Evolutionary conservation across 2,329 filamentous ascomycete species (phyloP).

Genomic region (Aspergillus sp.): DNA sequence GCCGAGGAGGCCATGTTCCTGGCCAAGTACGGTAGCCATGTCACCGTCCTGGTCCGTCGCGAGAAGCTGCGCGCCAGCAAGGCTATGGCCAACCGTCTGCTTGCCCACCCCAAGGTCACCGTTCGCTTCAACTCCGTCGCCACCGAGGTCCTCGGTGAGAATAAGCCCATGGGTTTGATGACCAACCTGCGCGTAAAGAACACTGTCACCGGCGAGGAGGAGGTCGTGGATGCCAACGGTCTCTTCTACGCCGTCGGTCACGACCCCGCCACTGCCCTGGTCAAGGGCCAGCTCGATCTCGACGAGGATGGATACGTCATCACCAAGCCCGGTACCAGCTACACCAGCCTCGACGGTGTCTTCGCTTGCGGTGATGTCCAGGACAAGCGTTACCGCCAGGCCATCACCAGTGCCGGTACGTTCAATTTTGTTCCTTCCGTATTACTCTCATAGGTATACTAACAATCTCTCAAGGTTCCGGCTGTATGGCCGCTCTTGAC

Average conservation of each 20-base stretch:
- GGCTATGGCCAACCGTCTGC: conserved; percentile 85
- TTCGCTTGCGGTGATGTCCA: conserved; percentile 98
- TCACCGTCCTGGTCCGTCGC: conserved; percentile 87
- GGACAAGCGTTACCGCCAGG: conserved; percentile 97
- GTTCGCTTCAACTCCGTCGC: conserved; percentile 83
- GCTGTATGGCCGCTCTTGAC: conserved; percentile 92
- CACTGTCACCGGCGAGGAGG: conserved; percentile 69
- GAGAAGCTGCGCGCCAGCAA: conserved; percentile 84
- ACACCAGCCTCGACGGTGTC: conserved; percentile 85
- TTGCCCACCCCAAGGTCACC: conserved; percentile 83
- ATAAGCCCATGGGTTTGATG: conserved; percentile 75
- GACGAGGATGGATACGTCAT: conserved; percentile 89
- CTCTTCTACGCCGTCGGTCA: conserved; percentile 98
- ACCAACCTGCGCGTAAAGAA: conserved; percentile 82
- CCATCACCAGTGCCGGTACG: conserved; percentile 93
- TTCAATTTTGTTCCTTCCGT: conserved; percentile 23
- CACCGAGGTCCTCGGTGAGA: conserved; percentile 80
- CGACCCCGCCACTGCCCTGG: conserved; percentile 85
- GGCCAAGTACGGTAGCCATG: conserved; percentile 94
- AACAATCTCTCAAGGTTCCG: conserved; percentile 62
- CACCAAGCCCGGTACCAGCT: conserved; percentile 82
- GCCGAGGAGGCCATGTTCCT: conserved; percentile 97
- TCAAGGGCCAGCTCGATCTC: conserved; percentile 85
- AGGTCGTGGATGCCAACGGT: conserved; percentile 85
- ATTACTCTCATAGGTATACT: conserved; percentile 19